Evolutionary conservation across 2,329 filamentous ascomycete genomes (phyloP), one percentile per base, ranked within the genome.

Genomic region (Penicillium palitans): DNA sequence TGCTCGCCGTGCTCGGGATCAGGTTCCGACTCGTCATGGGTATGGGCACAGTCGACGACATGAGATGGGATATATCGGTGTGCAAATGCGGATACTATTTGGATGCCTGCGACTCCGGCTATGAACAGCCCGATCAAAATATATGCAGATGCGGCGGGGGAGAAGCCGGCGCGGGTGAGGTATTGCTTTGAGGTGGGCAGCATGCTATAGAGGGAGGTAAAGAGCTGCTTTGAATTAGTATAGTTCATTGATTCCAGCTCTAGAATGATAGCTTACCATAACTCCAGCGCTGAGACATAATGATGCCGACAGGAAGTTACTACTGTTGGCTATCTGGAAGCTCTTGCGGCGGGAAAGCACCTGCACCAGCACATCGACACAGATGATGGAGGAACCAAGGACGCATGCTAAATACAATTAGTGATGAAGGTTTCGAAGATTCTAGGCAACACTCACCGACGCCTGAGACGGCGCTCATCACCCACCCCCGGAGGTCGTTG

Each of bases 231-330:
- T 45, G 24, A 6, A 9, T 47, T 35, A 31, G 47, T 21, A 45
- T 51, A 37, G 46, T 17, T 31, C 21, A 57, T 40, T 19, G n/a
- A 31, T 24, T 33, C 27, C 31, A 31, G 10, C 5, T 9, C 4
- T 25, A 24, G 15, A 17, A 21, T 17, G 8, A 31, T n/a, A 21
- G 46, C 85, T 64, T 75, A 96, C 93, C 92, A 99, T 96, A 46
- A 98, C 93, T 44, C 95, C 93, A 66, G 96, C 96, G 73, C 92
- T 97, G 63, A 99, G 78, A 75, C 93, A 96, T 60, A 98, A 78
- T 0, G 93, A 97, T 24, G 87, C 87, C 0, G 93, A 93, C 5
- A 97, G 82, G 72, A 99, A 99, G 24, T 81, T 81, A 78, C 90
- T 93, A 77, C 90, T 97, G 62, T 96, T 90, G 71, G 96, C 87